These are phyloP conservation scores for Arabidopsis arenosa DNA, from an alignment of 345 rosid species.

Conservation along the genomic window DNA sequence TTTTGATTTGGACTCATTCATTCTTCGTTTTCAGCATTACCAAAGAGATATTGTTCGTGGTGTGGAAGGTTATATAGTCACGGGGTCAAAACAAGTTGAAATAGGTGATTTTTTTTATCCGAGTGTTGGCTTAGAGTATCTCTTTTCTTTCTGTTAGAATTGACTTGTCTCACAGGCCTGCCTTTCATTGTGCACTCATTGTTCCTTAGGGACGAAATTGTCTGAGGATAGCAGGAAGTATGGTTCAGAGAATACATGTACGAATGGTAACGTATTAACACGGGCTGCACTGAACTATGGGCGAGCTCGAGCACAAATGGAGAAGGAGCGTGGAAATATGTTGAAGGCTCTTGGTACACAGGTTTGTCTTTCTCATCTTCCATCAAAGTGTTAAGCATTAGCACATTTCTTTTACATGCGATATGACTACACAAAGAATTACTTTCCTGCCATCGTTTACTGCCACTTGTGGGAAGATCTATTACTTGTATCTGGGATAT, in stretches of 20 bases:
- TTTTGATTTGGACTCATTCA: conserved; percentile 13
- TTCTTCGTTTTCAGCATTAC: conserved; percentile 67
- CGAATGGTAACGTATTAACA: conserved; percentile 78
- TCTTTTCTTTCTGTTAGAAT: not conserved
- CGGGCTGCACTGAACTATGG: conserved; percentile 75
- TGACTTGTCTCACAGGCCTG: not conserved
- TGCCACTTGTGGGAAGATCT: conserved; percentile 7
- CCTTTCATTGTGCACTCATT: conserved; percentile 16
- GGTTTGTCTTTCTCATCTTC: conserved; percentile 53
- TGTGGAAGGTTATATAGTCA: conserved; percentile 91
- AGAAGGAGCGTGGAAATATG: conserved; percentile 87
- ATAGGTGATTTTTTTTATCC: conserved; percentile 59
- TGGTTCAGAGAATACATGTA: conserved; percentile 89
- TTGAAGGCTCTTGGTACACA: conserved; percentile 94
- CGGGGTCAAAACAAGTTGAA: conserved; percentile 95
- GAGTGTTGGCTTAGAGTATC: not conserved
- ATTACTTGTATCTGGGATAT: not conserved
- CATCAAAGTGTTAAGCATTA: not conserved
- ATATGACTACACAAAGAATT: not conserved
- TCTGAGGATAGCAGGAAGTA: conserved; percentile 95
- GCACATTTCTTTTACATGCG: not conserved
- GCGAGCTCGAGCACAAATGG: conserved; percentile 88
- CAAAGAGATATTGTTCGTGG: conserved; percentile 98
- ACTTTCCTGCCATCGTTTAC: not conserved
- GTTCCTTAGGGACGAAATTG: conserved; percentile 73